Evolutionary conservation across 805 yeast species (phyloP), one percentile per base, ranked within the genome.

Genomic region (Starmerella geochares): DNA sequence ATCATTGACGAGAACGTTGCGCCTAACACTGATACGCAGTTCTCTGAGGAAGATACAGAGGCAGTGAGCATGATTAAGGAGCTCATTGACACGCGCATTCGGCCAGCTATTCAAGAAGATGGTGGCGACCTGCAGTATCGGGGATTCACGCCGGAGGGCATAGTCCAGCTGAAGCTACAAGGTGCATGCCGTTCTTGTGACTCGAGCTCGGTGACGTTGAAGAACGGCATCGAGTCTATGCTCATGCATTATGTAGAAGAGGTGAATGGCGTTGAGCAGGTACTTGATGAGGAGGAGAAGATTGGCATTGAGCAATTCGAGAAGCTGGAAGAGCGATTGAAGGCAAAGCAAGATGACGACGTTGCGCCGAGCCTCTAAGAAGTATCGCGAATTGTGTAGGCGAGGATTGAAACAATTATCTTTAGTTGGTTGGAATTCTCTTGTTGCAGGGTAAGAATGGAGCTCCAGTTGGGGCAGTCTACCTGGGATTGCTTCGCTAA

Each of bases 41-140:
- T 74, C 4, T 65, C 64, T 10, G 94, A 82, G 43, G 85, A 80
- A 45, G 87, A 83, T 51, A 73, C 76, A 48, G 97, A 90, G 67
- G 77, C 86, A 1, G 83, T 86, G 39, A 79, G 84, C 27, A 83
- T 88, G 83, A 86, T 92, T 61, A 84, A 86, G 59, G 97, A 92
- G 63, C 73, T 92, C 50, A 81, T 94, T 50, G 94, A 84, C 53
- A 92, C 98, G 1, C 79, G 96, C 63, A 88, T 92, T 46, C 80
- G 96, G 62, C 99, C 99, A 1, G 96, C 97, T 1, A 87, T 92
- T 51, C 95, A 87, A 69, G 99, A 92, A 61, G 99, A 92, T 62
- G 99, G 99, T 54, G 99, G 99, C 29, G 97, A 92, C 62, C 81
- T 92, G 54, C 88, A 86, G 59, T 94, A 80, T 65, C 76, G 84